Evolutionary conservation across 202 grass and related monocot genomes (phyloP).

Genomic region (Hordeum pubiflorum): DNA sequence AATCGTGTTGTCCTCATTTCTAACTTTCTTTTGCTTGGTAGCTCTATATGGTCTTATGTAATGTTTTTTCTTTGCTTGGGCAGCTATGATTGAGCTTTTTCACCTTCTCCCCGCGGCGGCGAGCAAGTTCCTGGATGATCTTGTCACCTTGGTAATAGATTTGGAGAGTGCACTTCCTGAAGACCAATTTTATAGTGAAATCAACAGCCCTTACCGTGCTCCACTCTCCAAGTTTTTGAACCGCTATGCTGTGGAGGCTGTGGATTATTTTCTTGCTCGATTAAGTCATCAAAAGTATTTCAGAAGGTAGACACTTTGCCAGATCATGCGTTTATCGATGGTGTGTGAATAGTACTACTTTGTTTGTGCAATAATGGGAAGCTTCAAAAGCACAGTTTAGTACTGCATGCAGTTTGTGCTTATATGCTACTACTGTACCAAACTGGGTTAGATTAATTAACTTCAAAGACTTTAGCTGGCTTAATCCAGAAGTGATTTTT

Average conservation of each 20-base stretch:
- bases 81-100: conserved; percentile 99
- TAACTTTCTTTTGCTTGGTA: background rate
- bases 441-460: background rate
- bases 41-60: conserved; percentile 16
- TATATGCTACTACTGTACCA: background rate
- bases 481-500: background rate
- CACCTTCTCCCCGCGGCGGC: conserved; percentile 88
- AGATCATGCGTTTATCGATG: conserved; percentile 1
- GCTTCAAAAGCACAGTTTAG: background rate
- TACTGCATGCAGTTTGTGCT: background rate
- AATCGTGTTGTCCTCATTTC: background rate
- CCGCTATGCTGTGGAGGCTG: conserved; percentile 68
- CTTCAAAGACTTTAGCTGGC: background rate
- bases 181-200: conserved; percentile 97
- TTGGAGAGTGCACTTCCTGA: conserved; percentile 82
- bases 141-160: conserved; percentile 93
- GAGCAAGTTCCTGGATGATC: conserved; percentile 93
- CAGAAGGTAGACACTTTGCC: conserved; percentile 52
- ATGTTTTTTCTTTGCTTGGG: conserved; percentile 32
- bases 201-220: conserved; percentile 92
- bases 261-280: conserved; percentile 94
- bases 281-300: conserved; percentile 88
- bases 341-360: background rate
- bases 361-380: background rate
- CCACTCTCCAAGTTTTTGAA: conserved; percentile 96